Base-by-base conservation (phyloP, 2,329 filamentous ascomycete species). In the Lizonia empirigonia region DNA sequence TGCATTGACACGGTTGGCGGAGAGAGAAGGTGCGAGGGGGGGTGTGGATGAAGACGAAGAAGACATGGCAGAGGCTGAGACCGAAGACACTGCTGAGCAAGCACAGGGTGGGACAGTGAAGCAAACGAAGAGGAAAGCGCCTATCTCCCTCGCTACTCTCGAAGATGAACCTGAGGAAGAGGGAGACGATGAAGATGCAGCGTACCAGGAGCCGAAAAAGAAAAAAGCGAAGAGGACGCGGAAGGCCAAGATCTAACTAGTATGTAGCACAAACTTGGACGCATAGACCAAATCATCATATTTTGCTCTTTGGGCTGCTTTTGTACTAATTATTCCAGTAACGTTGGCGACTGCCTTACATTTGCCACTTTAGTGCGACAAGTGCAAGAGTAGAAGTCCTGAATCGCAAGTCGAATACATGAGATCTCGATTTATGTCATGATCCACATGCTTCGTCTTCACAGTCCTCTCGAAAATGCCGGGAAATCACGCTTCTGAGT, bases 1-100 rank as follows among this genome's bases (percentile, higher is more conserved):
- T 53, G 69, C 68, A 15, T 62, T 73, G 61, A 60, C 54, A 33
- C 62, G 55, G 33, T 33, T 72, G 40, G 66, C 68, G 33, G 62
- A 67, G 52, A 61, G 63, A 44, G 66, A 65, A 41, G 65, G 60
- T 7, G 63, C 59, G 19, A 65, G 59, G 32, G 61, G 62, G 36
- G 62, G 50, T 37, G 60, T 32, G 10, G 56, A 41, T n/a, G 60
- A 58, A 4, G 56, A 57, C 32, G 51, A 27, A 7, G 35, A 32
- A 19, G 58, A 53, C 35, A 50, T 48, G 32, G 52, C 51, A 39
- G 51, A 56, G 9, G 56, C 47, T 34, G 55, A 42, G 16, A 53
- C 40, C 33, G 56, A 53, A 19, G 56, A 22, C 10, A 32, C 9
- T 35, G 26, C 9, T 27, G 42, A 20, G 36, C 37, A 19, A 38